Conservation (phyloP, 441 rosid genomes). For the Aleurites moluccanus region DNA sequence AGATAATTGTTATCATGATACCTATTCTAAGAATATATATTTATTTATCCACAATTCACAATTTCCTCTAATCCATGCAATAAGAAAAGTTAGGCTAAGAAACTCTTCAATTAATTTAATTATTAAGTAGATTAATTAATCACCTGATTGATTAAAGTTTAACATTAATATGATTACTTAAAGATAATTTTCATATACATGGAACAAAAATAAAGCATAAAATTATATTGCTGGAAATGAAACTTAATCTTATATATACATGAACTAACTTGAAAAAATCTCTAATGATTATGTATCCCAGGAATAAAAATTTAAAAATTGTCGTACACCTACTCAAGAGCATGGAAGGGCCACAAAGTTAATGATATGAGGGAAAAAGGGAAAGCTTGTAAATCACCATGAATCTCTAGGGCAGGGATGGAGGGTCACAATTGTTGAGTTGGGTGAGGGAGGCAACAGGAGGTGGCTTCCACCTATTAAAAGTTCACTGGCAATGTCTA, state of each 20-base stretch:
- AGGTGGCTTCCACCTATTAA: constrained; percentile 49
- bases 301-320: constrained; percentile 4
- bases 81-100: constrained; percentile 8
- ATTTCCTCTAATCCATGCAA: constrained; percentile 9
- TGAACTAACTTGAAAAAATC: no score
- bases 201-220: no score
- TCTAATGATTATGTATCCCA: not conserved
- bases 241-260: no score
- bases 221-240: no score
- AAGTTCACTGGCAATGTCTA: constrained; percentile 31
- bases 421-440: constrained; percentile 23
- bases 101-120: no score
- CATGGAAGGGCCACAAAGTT: constrained; percentile 36
- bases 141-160: no score
- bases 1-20: constrained; percentile 16
- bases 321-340: constrained; percentile 20
- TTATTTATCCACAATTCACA: not conserved
- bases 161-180: no score
- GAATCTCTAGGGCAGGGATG: constrained; percentile 23
- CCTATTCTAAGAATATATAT: not conserved
- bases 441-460: constrained; percentile 30
- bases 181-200: no score
- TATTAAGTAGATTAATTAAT: no score
- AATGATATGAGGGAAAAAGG: constrained; percentile 19
- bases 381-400: constrained; percentile 22